Evolutionary conservation across 176 grass and related monocot genomes (phyloP).

Genomic region (Oryza punctata): DNA sequence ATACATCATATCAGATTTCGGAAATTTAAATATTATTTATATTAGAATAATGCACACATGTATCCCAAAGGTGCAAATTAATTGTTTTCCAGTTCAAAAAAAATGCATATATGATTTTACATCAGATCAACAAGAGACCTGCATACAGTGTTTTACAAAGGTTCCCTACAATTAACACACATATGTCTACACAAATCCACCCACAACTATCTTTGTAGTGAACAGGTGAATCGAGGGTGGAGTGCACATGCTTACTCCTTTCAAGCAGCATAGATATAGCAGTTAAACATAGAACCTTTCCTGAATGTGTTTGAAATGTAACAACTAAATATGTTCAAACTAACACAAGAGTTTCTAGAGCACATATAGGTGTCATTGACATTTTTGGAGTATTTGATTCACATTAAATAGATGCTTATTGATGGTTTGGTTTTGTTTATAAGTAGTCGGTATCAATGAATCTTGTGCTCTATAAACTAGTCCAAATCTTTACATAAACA

Average conservation of each 20-base stretch:
- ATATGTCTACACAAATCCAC: background rate
- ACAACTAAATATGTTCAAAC: background rate
- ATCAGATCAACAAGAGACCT: background rate
- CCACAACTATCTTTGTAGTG: background rate
- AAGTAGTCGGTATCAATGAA: background rate
- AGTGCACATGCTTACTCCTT: background rate
- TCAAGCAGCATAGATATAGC: background rate
- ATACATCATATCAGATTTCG: background rate
- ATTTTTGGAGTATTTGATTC: background rate
- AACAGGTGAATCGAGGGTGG: background rate
- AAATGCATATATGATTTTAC: background rate
- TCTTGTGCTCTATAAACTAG: background rate
- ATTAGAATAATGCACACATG: background rate
- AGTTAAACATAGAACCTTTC: background rate
- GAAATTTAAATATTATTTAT: background rate
- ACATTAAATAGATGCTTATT: background rate
- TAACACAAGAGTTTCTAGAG: background rate
- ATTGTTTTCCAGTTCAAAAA: background rate
- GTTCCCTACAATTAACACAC: background rate
- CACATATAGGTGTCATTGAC: background rate
- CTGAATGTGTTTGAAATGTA: slow-evolving; percentile 6
- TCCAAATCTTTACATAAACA: background rate
- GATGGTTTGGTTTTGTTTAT: background rate
- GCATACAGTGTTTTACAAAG: background rate
- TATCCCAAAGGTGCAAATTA: background rate